Evolutionary conservation across 2,329 filamentous ascomycete species (phyloP), one percentile per base, ranked within the genome.

Genomic region (Dissoconium aciculare): DNA sequence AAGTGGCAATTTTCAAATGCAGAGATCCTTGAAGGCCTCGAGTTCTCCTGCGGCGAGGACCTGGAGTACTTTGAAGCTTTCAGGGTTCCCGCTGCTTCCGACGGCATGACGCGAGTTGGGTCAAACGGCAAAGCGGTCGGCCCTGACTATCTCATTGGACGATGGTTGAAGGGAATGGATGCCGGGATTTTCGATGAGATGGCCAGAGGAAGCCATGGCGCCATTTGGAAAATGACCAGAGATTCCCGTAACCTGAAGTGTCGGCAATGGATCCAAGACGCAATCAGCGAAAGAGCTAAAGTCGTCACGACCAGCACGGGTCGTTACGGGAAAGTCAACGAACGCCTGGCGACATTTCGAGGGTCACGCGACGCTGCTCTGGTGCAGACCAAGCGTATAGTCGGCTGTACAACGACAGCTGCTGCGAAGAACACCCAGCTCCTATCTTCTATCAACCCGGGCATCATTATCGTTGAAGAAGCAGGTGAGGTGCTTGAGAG

Each of bases 401-500:
- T 76, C 17, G 70, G 68, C 0, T 57, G 70, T 2, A 75, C 71
- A 0, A 75, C 71, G 0, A 71, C 67, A 0, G 67, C 67, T 0
- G 52, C 74, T 2, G 70, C 71, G 55, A 60, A 11, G 32, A 75
- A 11, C 44, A 53, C 14, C 52, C 55, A 30, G 68, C 74, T 41
- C 62, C 74, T 2, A n/a, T n/a, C n/a, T n/a, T n/a, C n/a, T n/a
- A n/a, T n/a, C n/a, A n/a, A n/a, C n/a, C n/a, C n/a, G n/a, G n/a
- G n/a, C n/a, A n/a, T n/a, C n/a, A n/a, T n/a, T n/a, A n/a, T n/a
- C n/a, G n/a, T 45, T 17, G 75, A 81, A 46, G 75, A 81, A 43
- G 75, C 75, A 2, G 75, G 67, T 0, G 74, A 81, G 38, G 69
- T 80, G 0, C 56, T 79, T 17, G 76, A 81, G 46, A 59, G 69